Evolutionary conservation across 768 basidiomycete genomes (phyloP), one percentile per base, ranked within the genome.

Genomic region (Leccinellum rugosiceps): DNA sequence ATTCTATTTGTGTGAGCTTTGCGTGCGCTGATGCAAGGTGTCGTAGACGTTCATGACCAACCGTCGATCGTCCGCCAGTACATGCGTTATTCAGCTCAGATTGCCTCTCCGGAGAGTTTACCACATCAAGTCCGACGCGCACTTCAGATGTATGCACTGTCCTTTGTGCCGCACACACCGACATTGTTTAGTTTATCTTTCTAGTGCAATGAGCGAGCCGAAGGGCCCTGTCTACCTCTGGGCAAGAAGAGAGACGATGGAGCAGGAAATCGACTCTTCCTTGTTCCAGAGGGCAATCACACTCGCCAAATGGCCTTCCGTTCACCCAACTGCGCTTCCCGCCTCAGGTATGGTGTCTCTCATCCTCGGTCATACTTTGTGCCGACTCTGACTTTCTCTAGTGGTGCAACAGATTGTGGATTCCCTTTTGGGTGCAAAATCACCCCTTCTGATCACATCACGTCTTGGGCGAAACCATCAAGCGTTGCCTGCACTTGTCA

Each of bases 161-260:
- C 3, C 7, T 50, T 21, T 7, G 8, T 21, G 3, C 45, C 21
- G 15, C 30, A 44, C 32, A 35, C 23, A 8, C 38, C 32, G 19
- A 14, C 5, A 17, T 28, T 23, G 38, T 44, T 60, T 10, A 59
- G 54, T 15, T 58, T 52, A 43, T 46, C 30, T 9, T 31, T 21
- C 11, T 45, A 88, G 86, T 60, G 86, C 88, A 5, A 81, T 72
- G n/a, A 87, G 85, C 52, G 80, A 83, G 28, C 88, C 88, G 0
- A 84, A 81, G 65, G 87, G 88, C 0, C 88, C 88, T 0, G 86
- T 87, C 1, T 89, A 90, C 66, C 75, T 88, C 8, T 89, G 86
- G 84, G 86, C 80, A 13, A 77, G 85, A 15, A 78, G 88, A n/a
- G 88, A 90, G 65, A 77, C 80, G 1, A 83, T 84, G 76, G 87